These are phyloP conservation scores for Didymella pomorum DNA, from an alignment of 2,329 filamentous ascomycete species.

Conservation along the genomic window DNA sequence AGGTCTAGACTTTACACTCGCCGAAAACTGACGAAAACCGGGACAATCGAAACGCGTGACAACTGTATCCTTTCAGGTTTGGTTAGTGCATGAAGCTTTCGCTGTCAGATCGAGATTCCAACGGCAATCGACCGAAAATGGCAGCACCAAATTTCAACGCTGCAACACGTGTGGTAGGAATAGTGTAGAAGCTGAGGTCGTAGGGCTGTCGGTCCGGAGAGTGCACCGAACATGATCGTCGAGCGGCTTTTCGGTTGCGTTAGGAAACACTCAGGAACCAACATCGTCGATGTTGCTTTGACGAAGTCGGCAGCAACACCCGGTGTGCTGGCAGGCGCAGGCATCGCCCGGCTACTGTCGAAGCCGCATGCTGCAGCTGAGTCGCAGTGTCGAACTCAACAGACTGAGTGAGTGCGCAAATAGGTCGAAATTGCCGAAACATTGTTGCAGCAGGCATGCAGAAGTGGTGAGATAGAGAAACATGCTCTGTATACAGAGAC, in stretches of 20 bases:
- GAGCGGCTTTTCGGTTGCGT: neutral
- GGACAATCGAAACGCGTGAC: constrained; percentile 18
- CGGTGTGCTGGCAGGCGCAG: neutral
- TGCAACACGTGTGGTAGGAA: neutral
- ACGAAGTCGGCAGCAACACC: constrained; percentile 1
- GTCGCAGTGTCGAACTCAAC: neutral
- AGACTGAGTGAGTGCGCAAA: neutral
- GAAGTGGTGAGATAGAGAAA: neutral
- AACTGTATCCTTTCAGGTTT: constrained; percentile 3
- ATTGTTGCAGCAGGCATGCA: neutral
- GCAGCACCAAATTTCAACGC: constrained; percentile 5
- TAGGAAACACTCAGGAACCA: constrained; percentile 1
- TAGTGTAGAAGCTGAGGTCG: neutral
- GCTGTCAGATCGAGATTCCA: constrained; percentile 19
- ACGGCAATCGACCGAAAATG: constrained; percentile 7
- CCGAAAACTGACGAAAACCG: constrained; percentile 12
- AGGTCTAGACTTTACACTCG: constrained; percentile 14
- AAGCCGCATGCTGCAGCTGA: constrained; percentile 1
- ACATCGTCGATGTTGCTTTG: neutral
- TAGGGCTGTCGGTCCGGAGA: constrained; percentile 7
- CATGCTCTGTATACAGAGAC: neutral
- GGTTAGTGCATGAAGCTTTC: constrained; percentile 17
- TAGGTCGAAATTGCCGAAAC: neutral
- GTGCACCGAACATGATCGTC: constrained; percentile 12
- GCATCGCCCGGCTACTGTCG: constrained; percentile 4